These are phyloP conservation scores for Paraconiothyrium sp. DNA, from an alignment of 2,329 filamentous ascomycete species.

Conservation along the genomic window DNA sequence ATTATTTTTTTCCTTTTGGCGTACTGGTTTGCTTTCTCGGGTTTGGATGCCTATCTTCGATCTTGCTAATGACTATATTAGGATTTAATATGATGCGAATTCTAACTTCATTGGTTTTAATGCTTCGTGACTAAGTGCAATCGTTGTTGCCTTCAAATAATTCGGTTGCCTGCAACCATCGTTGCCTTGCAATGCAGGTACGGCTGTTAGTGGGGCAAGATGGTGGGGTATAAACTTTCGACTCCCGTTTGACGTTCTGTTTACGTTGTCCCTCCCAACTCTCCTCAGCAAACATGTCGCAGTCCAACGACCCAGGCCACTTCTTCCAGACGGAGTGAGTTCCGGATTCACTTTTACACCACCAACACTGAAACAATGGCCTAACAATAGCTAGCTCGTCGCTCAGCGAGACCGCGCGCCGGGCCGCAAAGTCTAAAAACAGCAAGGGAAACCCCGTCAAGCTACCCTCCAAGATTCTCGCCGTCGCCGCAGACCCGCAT, in stretches of 20 bases:
- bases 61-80: constrained; percentile 14
- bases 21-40: constrained; percentile 17
- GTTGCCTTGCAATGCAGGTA: neutral
- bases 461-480: constrained; percentile 87
- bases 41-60: neutral
- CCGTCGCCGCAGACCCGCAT: constrained; percentile 73
- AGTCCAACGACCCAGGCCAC: constrained; percentile 71
- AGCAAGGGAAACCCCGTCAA: constrained; percentile 82
- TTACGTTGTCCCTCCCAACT: constrained; percentile 17
- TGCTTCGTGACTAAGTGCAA: neutral
- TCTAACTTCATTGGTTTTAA: neutral
- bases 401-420: constrained; percentile 64
- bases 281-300: constrained; percentile 41
- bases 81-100: constrained; percentile 1
- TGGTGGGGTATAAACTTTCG: constrained; percentile 17
- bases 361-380: constrained; percentile 16
- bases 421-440: constrained; percentile 80
- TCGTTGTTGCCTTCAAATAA: neutral
- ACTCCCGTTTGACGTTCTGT: constrained; percentile 13
- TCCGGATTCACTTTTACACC: neutral
- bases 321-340: constrained; percentile 94
- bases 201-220: constrained; percentile 6
- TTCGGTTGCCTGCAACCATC: neutral
- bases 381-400: constrained; percentile 53
- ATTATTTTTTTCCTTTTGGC: constrained; percentile 20